A percentile compares a stretch with the other conserved stretches of the same genome.
These are phyloP conservation scores for Crucihimalaya himalaica DNA, from an alignment of 345 rosid genomes.

Conservation along the genomic window DNA sequence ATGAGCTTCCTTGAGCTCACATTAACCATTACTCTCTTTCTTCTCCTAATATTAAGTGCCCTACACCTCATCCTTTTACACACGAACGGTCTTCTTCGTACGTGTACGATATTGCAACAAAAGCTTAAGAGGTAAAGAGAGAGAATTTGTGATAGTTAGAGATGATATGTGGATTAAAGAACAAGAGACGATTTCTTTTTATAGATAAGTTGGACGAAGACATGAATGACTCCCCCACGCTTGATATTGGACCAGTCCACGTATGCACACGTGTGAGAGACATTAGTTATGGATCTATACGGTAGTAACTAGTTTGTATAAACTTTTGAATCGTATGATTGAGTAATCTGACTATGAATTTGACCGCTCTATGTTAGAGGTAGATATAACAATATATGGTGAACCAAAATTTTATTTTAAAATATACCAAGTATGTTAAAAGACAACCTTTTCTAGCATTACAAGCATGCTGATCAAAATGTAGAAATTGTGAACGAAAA, in stretches of 20 bases:
- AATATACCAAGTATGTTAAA: not conserved
- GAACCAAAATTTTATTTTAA: not conserved
- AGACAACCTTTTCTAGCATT: not conserved
- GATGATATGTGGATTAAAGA: slow-evolving; percentile 5
- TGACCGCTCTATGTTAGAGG: not conserved
- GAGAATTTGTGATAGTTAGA: not conserved
- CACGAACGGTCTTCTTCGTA: slow-evolving; percentile 23
- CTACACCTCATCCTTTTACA: slow-evolving; percentile 37
- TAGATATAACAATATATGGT: not conserved
- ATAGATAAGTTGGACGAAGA: slow-evolving; percentile 14
- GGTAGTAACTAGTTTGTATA: not conserved
- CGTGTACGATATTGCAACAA: not conserved
- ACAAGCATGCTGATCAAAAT: not conserved
- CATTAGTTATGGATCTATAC: not conserved
- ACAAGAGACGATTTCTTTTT: slow-evolving; percentile 4
- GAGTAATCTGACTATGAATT: not conserved
- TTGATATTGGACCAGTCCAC: slow-evolving; percentile 21
- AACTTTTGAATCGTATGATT: not conserved
- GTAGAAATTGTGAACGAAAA: not conserved
- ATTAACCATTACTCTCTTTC: slow-evolving; percentile 35
- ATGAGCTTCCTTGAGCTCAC: slow-evolving; percentile 39
- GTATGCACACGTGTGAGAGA: slow-evolving; percentile 33
- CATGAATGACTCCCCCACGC: slow-evolving; percentile 34
- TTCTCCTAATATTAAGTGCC: slow-evolving; percentile 34
- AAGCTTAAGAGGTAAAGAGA: not conserved